A percentile compares a stretch with the other conserved stretches of the same genome.
Evolutionary conservation across 2,329 filamentous ascomycete genomes (phyloP).

Genomic region (Monosporascus sp.): DNA sequence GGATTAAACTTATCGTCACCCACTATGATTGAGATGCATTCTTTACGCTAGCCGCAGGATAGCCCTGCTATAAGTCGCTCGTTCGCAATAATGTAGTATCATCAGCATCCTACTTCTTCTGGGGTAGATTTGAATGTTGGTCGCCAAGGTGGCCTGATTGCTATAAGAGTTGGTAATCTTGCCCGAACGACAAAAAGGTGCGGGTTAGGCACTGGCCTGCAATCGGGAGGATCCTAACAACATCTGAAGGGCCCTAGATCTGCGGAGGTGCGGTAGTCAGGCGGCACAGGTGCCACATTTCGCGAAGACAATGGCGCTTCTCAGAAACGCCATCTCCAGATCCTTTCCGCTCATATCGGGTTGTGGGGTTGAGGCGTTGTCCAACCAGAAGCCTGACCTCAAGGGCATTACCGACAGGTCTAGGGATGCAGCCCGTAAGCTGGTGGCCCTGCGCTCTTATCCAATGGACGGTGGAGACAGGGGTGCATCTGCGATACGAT

Average conservation of each 20-base stretch:
- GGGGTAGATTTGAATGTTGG: not conserved
- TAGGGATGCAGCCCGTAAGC: constrained; percentile 18
- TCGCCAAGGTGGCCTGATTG: not conserved
- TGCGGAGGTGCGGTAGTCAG: not conserved
- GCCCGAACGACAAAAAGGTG: not conserved
- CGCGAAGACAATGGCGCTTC: not conserved
- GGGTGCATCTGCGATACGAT: constrained; percentile 27
- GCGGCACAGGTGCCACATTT: not conserved
- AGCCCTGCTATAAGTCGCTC: not conserved
- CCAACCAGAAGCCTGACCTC: constrained; percentile 14
- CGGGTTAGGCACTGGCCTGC: not conserved
- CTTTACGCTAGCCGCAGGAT: not conserved
- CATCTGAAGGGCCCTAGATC: not conserved
- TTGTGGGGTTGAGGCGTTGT: constrained; percentile 11
- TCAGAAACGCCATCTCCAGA: not conserved
- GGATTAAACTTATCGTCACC: not conserved
- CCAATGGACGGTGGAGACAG: constrained; percentile 27
- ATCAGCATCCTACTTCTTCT: not conserved
- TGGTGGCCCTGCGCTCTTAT: constrained; percentile 16
- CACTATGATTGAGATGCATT: not conserved
- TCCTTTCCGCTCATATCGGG: not conserved
- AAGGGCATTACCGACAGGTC: constrained; percentile 19
- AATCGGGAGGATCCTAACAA: not conserved
- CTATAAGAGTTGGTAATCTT: not conserved
- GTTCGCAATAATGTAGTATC: no score